These are phyloP conservation scores for Rosa persica DNA, from an alignment of 306 rosid genomes.

Conservation along the genomic window DNA sequence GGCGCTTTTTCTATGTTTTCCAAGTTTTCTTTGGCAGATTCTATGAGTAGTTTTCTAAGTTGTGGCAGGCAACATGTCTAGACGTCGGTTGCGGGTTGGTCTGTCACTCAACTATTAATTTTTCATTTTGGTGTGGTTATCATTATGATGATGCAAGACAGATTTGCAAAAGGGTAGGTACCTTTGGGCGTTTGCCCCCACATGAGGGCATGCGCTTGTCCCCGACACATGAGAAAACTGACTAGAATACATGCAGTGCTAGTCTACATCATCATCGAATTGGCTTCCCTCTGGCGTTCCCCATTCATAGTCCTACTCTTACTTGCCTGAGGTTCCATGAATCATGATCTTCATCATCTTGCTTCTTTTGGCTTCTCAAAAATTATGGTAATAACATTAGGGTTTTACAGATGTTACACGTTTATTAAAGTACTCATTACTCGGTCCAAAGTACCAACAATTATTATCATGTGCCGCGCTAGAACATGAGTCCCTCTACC, in stretches of 20 bases:
- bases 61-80: background rate
- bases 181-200: slow-evolving; percentile 17
- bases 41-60: background rate
- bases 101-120: background rate
- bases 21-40: background rate
- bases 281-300: background rate
- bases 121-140: background rate
- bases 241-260: background rate
- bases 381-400: background rate
- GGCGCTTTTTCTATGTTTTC: background rate
- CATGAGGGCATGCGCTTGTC: slow-evolving; percentile 35
- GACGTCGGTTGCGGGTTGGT: background rate
- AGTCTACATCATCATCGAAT: background rate
- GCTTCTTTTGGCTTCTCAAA: background rate
- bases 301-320: background rate
- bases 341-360: background rate
- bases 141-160: slow-evolving; percentile 24
- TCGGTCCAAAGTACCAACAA: background rate
- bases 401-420: slow-evolving; percentile 3
- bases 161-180: background rate
- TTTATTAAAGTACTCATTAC: background rate
- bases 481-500: slow-evolving; percentile 1
- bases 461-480: background rate
- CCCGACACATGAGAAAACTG: background rate
- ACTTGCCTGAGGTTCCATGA: background rate